Evolutionary conservation across 352 stramenopile genomes (phyloP).

Genomic region (Pythium brassicae): DNA sequence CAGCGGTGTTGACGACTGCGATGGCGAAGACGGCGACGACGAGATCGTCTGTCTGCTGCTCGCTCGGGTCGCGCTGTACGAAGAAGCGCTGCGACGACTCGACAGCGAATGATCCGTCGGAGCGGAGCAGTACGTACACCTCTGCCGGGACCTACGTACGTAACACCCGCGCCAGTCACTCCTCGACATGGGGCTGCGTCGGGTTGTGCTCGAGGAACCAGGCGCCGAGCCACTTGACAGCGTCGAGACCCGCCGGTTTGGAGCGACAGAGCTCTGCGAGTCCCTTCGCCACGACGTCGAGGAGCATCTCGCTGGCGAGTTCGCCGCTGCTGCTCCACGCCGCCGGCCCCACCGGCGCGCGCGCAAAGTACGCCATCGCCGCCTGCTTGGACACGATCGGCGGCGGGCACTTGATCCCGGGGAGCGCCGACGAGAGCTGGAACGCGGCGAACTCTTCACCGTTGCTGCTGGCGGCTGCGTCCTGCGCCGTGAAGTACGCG

Average conservation of each 20-base stretch:
- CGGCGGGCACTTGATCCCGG: slow-evolving; percentile 44
- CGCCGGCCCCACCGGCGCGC: slow-evolving; percentile 40
- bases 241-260: slow-evolving; percentile 70
- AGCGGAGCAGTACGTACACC: too few species aligned
- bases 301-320: slow-evolving; percentile 28
- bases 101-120: background rate
- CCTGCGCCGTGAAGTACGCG: slow-evolving; percentile 49
- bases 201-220: slow-evolving; percentile 88
- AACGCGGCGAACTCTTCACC: slow-evolving; percentile 39
- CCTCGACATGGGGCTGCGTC: slow-evolving; percentile 61
- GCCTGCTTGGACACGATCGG: slow-evolving; percentile 53
- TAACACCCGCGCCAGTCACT: too few species aligned
- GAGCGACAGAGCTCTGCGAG: slow-evolving; percentile 78
- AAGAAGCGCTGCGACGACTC: slow-evolving; percentile 2
- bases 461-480: slow-evolving; percentile 19
- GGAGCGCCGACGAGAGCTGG: slow-evolving; percentile 60
- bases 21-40: slow-evolving; percentile 1
- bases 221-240: slow-evolving; percentile 75
- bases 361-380: slow-evolving; percentile 60
- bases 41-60: slow-evolving; percentile 10
- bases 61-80: background rate
- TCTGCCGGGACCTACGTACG: too few species aligned
- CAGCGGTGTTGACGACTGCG: background rate
- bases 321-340: slow-evolving; percentile 41
- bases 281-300: slow-evolving; percentile 67